phyloP scores from a whole-genome alignment of 2,329 filamentous ascomycete species.

The Cladosporium austrohemisphaericum region DNA sequence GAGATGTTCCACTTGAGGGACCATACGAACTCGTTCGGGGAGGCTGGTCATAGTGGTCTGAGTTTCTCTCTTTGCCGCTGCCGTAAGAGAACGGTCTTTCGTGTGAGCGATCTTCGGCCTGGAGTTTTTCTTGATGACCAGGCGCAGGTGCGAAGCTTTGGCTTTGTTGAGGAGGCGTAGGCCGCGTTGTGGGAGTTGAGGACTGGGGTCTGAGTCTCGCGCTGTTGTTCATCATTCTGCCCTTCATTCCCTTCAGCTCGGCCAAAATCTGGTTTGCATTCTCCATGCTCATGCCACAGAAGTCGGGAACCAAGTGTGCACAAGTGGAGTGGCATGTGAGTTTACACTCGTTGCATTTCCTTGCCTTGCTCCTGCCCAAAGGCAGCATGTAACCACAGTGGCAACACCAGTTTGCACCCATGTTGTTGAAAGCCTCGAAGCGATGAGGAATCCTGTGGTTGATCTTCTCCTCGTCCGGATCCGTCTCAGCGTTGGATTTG shows the following conservation, averaged over 20 bases:
- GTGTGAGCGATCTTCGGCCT: constrained; percentile 6
- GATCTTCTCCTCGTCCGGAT: constrained; percentile 98
- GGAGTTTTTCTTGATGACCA: constrained; percentile 36
- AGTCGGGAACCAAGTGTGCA: constrained; percentile 93
- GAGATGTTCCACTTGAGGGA: constrained; percentile 37
- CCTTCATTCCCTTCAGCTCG: constrained; percentile 76
- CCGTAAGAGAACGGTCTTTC: constrained; percentile 43
- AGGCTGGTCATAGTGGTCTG: constrained; percentile 36
- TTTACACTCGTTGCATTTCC: constrained; percentile 90
- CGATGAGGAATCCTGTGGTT: constrained; percentile 98
- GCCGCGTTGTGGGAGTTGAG: constrained; percentile 36
- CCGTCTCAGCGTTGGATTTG: constrained; percentile 97
- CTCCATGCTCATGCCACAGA: constrained; percentile 99
- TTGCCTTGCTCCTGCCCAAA: constrained; percentile 89
- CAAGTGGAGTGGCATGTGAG: constrained; percentile 89
- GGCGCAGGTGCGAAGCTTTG: constrained; percentile 34
- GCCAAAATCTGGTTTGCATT: constrained; percentile 90
- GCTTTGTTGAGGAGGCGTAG: constrained; percentile 40
- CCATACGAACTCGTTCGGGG: constrained; percentile 39
- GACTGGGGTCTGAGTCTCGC: constrained; percentile 57
- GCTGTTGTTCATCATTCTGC: constrained; percentile 34
- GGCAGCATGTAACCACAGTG: constrained; percentile 96
- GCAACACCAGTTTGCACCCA: constrained; percentile 98
- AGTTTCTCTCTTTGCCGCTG: constrained; percentile 38
- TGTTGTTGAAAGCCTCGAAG: constrained; percentile 93